Evolutionary conservation across 306 rosid species (phyloP).

Genomic region (Betula pendula): DNA sequence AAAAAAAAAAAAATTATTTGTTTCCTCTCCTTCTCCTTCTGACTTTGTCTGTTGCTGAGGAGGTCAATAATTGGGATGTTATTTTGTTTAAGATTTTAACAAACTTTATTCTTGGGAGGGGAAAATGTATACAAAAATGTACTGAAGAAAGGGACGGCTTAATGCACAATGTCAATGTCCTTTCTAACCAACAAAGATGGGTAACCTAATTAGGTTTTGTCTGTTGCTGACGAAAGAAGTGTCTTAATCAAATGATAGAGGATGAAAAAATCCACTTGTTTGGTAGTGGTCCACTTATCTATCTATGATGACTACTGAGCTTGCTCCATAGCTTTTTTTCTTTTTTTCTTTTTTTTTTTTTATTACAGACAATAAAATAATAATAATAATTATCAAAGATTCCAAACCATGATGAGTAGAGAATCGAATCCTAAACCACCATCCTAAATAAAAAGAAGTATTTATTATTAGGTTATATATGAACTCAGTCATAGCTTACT

Average conservation of each 20-base stretch:
- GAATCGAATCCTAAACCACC: too few species aligned
- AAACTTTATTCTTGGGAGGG: not conserved
- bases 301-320: constrained; percentile 16
- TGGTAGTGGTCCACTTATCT: constrained; percentile 44
- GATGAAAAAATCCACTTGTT: constrained; percentile 21
- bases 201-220: constrained; percentile 19
- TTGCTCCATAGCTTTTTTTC: constrained; percentile 15
- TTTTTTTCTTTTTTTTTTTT: too few species aligned
- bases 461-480: too few species aligned
- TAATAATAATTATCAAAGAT: too few species aligned
- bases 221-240: constrained; percentile 11
- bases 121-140: not conserved
- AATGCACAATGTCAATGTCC: not conserved
- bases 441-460: too few species aligned
- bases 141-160: constrained; percentile 11
- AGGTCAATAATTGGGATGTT: not conserved
- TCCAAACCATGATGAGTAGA: too few species aligned
- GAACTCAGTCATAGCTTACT: too few species aligned
- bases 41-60: not conserved
- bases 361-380: too few species aligned
- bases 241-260: constrained; percentile 22
- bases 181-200: constrained; percentile 6
- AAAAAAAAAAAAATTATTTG: too few species aligned
- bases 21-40: not conserved
- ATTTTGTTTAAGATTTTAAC: constrained; percentile 11